Evolutionary conservation across 192 early-diverging fungal species (phyloP).

Genomic region (Coemansia sp.): DNA sequence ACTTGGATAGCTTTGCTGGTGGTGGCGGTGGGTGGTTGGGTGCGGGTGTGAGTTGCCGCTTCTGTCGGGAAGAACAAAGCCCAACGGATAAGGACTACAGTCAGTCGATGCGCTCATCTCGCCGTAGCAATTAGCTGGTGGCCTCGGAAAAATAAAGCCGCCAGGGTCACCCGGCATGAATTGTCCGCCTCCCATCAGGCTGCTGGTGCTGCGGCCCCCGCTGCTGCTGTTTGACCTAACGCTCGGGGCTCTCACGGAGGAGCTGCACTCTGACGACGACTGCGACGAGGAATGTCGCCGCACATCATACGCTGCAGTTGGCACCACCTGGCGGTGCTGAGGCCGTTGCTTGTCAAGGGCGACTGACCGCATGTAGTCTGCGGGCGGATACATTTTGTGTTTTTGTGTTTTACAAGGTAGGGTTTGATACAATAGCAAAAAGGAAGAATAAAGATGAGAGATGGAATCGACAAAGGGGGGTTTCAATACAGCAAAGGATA

Average conservation of each 20-base stretch:
- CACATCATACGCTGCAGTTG: background rate
- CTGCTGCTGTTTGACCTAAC: background rate
- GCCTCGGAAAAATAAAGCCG: constrained; percentile 30
- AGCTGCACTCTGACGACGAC: background rate
- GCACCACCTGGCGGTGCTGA: background rate
- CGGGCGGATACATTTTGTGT: background rate
- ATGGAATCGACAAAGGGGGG: background rate
- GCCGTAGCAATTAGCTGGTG: background rate
- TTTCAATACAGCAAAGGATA: background rate
- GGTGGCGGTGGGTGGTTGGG: background rate
- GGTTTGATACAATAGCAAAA: background rate
- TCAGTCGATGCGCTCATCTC: background rate
- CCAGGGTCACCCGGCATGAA: constrained; percentile 45
- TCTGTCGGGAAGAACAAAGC: constrained; percentile 33
- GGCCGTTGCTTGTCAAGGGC: background rate
- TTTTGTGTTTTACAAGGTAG: background rate
- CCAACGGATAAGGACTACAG: constrained; percentile 18
- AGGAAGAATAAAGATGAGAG: background rate
- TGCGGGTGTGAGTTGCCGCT: background rate
- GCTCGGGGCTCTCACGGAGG: background rate
- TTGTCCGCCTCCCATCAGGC: constrained; percentile 6
- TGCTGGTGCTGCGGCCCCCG: background rate
- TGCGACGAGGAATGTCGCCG: background rate
- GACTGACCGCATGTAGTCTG: background rate
- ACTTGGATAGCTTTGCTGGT: background rate